Percentiles rank a stretch among this genome's conserved stretches.
Conservation (phyloP, 164 flowering plant genomes). For the Nymphaea thermarum region DNA sequence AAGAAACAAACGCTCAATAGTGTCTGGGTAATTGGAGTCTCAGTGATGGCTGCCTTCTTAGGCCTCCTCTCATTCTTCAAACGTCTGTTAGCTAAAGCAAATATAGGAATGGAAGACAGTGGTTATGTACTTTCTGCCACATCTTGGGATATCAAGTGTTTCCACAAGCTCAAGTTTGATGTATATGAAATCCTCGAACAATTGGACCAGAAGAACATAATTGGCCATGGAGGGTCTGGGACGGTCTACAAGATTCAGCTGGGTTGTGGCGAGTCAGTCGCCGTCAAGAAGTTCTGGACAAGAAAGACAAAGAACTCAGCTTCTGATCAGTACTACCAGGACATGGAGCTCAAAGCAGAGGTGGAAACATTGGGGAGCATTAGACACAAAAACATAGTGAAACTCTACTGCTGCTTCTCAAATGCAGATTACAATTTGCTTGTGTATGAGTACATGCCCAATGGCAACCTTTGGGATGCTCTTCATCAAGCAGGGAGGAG, state of each 20-base stretch:
- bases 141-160: conserved; percentile 65
- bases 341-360: conserved; percentile 69
- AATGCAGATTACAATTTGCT: conserved; percentile 48
- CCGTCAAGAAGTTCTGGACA: conserved; percentile 85
- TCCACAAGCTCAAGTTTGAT: conserved; percentile 58
- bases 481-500: conserved; percentile 43
- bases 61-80: conserved; percentile 42
- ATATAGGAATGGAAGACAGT: conserved; percentile 28
- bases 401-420: conserved; percentile 72
- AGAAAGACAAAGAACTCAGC: conserved; percentile 35
- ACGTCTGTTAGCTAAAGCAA: conserved; percentile 30
- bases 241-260: conserved; percentile 71
- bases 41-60: conserved; percentile 28
- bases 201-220: conserved; percentile 69
- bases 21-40: conserved; percentile 45
- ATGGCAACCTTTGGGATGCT: conserved; percentile 92
- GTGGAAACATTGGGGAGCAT: conserved; percentile 87
- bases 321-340: conserved; percentile 30
- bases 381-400: conserved; percentile 91
- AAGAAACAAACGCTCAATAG: conserved; percentile 27
- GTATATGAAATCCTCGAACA: conserved; percentile 56
- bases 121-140: conserved; percentile 34
- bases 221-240: conserved; percentile 93
- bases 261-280: conserved; percentile 55
- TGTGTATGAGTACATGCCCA: conserved; percentile 93